These are phyloP conservation scores for Hypomontagnella monticulosa DNA, from an alignment of 495 filamentous ascomycete genomes.

Conservation along the genomic window DNA sequence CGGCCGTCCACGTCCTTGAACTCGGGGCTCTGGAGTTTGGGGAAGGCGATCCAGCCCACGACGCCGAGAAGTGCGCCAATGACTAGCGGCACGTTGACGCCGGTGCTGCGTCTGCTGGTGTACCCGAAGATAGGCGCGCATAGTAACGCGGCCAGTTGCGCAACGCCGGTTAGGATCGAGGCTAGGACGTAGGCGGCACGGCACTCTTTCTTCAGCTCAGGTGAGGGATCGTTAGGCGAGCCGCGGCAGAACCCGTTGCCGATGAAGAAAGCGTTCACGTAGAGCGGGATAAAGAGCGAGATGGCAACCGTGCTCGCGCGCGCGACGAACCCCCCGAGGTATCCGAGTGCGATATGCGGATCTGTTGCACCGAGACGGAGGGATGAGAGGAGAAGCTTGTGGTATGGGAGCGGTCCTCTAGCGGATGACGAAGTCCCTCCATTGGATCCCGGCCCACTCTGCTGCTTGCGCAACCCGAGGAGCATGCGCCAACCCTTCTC, in stretches of 20 bases:
- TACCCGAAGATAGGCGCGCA: constrained; percentile 89
- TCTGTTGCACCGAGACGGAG: constrained; percentile 77
- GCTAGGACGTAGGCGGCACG: constrained; percentile 84
- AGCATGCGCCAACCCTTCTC: constrained; percentile 72
- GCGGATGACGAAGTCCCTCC: constrained; percentile 3
- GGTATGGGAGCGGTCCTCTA: constrained; percentile 54
- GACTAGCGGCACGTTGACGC: constrained; percentile 77
- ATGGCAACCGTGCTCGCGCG: constrained; percentile 96
- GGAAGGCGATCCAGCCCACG: constrained; percentile 78
- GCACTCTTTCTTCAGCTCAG: constrained; percentile 82
- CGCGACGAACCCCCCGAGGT: constrained; percentile 93
- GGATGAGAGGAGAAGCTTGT: constrained; percentile 67
- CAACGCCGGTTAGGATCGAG: constrained; percentile 83
- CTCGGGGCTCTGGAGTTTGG: constrained; percentile 74
- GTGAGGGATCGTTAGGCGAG: constrained; percentile 63
- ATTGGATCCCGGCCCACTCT: not conserved
- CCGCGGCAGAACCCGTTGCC: constrained; percentile 78
- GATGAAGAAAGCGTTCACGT: constrained; percentile 89
- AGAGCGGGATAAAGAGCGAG: constrained; percentile 91
- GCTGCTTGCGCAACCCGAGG: constrained; percentile 49
- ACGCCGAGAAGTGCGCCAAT: constrained; percentile 75
- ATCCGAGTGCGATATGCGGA: constrained; percentile 81
- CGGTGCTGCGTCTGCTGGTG: constrained; percentile 66
- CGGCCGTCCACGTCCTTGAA: constrained; percentile 64
- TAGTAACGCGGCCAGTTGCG: constrained; percentile 85